Evolutionary conservation across 2,329 filamentous ascomycete genomes (phyloP), one percentile per base, ranked within the genome.

Genomic region (Arthrobotrys sphaeroides): DNA sequence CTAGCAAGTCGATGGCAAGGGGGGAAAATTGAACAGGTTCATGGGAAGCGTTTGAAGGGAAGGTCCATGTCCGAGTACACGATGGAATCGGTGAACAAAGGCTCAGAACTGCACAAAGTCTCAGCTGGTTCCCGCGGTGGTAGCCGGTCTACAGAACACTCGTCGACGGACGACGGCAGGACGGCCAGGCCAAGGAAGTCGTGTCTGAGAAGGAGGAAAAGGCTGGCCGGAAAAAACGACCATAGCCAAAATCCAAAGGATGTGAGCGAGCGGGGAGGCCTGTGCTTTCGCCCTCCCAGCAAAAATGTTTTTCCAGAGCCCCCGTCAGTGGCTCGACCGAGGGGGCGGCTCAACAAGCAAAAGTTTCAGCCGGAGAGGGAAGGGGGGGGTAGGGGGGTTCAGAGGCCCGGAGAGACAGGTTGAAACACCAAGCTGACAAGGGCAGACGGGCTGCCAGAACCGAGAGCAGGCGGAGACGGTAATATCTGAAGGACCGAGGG

Each of bases 291-390:
- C 61, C 40, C 55, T 60, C 55, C 55, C 62, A 74, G 70, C 62
- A 74, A 74, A 68, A 74, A 68, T 59, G 62, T 68, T 74, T 74
- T 74, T 74, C 70, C 64, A 74, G 62, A 68, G 70, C 70, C 70
- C 68, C 51, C 45, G 70, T 74, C 62, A n/a, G 38, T 51, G 55
- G 24, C 55, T 59, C 36, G 16, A 43, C 45, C 36, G 42, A 53
- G 68, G 59, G n/a, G 36, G 60, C 68, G 60, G 68, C 59, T 73
- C 68, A 73, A 73, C 60, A 38, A 60, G 33, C 49, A 73, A 51
- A 51, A 36, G 69, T 67, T 67, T 68, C 62, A 67, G 62, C 64
- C 68, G 31, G 42, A 62, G 24, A 36, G 51, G 40, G 69, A 38
- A 57, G 60, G 16, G 43, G 55, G 24, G 26, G 51, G 40, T 61